Base-by-base conservation (phyloP, 1,284 basidiomycete genomes). In the Pseudozyma hubeiensis region DNA sequence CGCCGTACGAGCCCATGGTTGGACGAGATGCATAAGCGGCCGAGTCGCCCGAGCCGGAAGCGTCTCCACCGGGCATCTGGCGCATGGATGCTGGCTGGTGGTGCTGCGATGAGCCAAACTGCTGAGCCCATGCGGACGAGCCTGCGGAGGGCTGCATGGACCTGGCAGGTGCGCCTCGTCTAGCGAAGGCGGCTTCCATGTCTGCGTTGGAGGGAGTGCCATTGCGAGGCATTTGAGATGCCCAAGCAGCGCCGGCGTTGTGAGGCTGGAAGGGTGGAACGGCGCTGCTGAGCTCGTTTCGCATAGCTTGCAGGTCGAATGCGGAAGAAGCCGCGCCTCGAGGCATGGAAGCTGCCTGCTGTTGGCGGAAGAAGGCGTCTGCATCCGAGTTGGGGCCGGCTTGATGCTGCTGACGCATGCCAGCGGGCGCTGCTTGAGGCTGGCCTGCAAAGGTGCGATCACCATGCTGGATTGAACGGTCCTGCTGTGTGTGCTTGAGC, bases 401-500 rank as follows among this genome's bases (percentile, higher is more conserved):
- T 51, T 64, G 78, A 53, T 47, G 72, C 58, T 69, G 78, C 52
- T 61, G 65, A 24, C 65, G 64, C 58, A 69, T 73, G 17, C 65
- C 64, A 19, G 61, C 52, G 31, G 67, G 57, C 1, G 53, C 56
- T 50, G 66, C 54, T 17, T 65, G 64, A 37, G 77, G 64, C 43
- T 65, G 65, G 1, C 61, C 67, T n/a, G 65, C 58, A 29, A 65
- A 58, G 33, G 75, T 78, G 11, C 77, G 74, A 59, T 80, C 78
- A 24, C 76, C 82, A 61, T 83, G 80, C 63, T 95, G 93, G 37
- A 97, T 85, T 81, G 92, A 93, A 59, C 92, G 90, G 86, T 98
- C 95, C 4, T 90, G 90, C 69, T 94, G 93, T 5, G 94, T 90
- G 78, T 97, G 92, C 85, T 97, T 97, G 64, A 96, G 87, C 45